A percentile compares a stretch with the other conserved stretches of the same genome.
phyloP scores from a whole-genome alignment of 306 rosid genomes.

The Gleditsia sinensis region DNA sequence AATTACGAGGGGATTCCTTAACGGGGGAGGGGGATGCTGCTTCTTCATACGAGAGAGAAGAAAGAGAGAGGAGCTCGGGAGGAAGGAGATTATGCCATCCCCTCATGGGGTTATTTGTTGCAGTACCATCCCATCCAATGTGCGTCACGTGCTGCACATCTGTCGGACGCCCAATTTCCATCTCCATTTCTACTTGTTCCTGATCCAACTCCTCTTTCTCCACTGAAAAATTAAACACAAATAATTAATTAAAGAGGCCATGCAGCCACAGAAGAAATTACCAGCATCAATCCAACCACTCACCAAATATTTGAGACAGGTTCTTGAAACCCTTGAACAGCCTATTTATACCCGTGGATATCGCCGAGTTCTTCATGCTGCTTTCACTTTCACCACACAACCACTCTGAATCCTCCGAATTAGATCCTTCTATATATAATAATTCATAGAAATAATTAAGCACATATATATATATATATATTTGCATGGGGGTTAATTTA shows the following conservation, averaged over 20 bases:
- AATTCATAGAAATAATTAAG: too few species aligned
- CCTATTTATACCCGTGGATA: slow-evolving; percentile 62
- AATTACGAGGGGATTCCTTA: too few species aligned
- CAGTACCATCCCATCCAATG: slow-evolving; percentile 79
- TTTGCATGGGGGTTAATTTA: background rate
- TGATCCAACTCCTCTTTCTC: slow-evolving; percentile 63
- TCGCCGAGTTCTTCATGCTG: slow-evolving; percentile 62
- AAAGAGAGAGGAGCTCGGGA: slow-evolving; percentile 40
- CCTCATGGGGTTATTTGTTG: slow-evolving; percentile 36
- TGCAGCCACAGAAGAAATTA: too few species aligned
- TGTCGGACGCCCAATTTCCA: slow-evolving; percentile 93
- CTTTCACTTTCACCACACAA: slow-evolving; percentile 53
- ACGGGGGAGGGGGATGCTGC: too few species aligned
- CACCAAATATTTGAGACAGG: slow-evolving; percentile 85
- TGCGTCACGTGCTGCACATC: slow-evolving; percentile 97
- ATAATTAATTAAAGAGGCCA: too few species aligned
- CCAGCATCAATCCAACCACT: slow-evolving; percentile 18
- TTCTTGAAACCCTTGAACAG: slow-evolving; percentile 87
- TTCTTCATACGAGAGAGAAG: slow-evolving; percentile 24
- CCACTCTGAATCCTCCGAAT: slow-evolving; percentile 50
- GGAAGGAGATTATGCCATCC: slow-evolving; percentile 67
- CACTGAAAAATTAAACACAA: slow-evolving; percentile 42
- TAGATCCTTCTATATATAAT: slow-evolving; percentile 45
- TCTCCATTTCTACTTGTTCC: slow-evolving; percentile 52
- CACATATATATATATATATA: background rate